Evolutionary conservation across 805 yeast genomes (phyloP).

Genomic region (Candida piceae): DNA sequence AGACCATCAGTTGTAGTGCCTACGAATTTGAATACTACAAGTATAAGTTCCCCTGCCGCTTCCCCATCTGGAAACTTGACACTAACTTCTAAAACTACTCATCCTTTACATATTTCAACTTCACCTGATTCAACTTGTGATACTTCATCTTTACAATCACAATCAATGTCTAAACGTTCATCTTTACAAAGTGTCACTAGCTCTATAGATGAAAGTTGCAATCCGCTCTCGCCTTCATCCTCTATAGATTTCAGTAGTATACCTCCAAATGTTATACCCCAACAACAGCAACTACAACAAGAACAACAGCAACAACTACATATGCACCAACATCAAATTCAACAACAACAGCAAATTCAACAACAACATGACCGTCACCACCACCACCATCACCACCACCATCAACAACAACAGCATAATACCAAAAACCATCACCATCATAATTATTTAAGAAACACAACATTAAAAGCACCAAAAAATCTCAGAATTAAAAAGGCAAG

Average conservation of each 20-base stretch:
- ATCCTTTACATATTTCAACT: constrained; percentile 1
- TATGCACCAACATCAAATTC: neutral
- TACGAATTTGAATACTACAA: constrained; percentile 16
- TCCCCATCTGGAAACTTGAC: constrained; percentile 11
- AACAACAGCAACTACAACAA: constrained; percentile 1
- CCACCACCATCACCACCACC: constrained; percentile 1
- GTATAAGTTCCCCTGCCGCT: constrained; percentile 13
- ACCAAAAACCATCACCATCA: constrained; percentile 1
- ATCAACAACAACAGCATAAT: neutral
- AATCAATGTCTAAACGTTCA: neutral
- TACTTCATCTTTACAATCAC: neutral
- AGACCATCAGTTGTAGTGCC: constrained; percentile 26
- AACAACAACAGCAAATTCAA: constrained; percentile 9
- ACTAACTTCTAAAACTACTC: constrained; percentile 8
- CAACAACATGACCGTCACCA: constrained; percentile 6
- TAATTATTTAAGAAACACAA: neutral
- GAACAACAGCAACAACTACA: neutral
- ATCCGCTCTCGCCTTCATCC: constrained; percentile 4
- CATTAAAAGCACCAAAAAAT: neutral
- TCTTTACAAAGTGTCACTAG: constrained; percentile 3
- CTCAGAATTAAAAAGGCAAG: neutral
- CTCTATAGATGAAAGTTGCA: constrained; percentile 2
- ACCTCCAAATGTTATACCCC: neutral
- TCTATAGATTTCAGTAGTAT: neutral
- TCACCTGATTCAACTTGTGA: neutral